phyloP scores from a whole-genome alignment of 1,139 yeast species.

The Taiozyma sp. region DNA sequence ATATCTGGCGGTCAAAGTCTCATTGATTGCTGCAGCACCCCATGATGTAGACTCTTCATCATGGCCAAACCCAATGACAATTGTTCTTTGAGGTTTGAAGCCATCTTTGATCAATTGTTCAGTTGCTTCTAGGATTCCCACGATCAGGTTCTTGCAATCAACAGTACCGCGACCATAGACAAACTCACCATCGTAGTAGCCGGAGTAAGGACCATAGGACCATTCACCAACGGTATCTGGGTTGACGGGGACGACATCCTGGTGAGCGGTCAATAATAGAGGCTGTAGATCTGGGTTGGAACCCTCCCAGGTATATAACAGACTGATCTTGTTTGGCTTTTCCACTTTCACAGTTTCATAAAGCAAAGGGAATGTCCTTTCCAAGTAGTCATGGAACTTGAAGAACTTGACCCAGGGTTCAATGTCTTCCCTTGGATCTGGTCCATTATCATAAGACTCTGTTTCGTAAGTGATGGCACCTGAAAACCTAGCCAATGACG shows the following conservation, averaged over 20 bases:
- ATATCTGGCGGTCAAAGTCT: constrained; percentile 37
- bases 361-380: constrained; percentile 58
- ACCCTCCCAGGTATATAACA: constrained; percentile 69
- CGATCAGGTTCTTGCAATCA: constrained; percentile 58
- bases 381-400: constrained; percentile 53
- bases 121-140: constrained; percentile 51
- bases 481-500: constrained; percentile 39
- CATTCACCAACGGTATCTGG: constrained; percentile 50
- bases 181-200: constrained; percentile 45
- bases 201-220: constrained; percentile 69
- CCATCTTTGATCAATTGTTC: constrained; percentile 38
- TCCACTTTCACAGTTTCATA: constrained; percentile 45
- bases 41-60: constrained; percentile 61
- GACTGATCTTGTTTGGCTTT: constrained; percentile 59
- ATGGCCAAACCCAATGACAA: constrained; percentile 53
- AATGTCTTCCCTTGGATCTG: constrained; percentile 38
- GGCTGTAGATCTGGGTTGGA: constrained; percentile 53
- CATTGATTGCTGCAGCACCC: constrained; percentile 43
- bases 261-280: constrained; percentile 67
- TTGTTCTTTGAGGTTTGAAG: constrained; percentile 45
- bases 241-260: constrained; percentile 82
- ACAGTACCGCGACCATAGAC: constrained; percentile 65
- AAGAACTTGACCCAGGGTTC: constrained; percentile 36
- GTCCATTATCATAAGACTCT: constrained; percentile 41
- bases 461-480: constrained; percentile 39